phyloP scores from a whole-genome alignment of 306 rosid genomes.

The Arachis hypogaea region DNA sequence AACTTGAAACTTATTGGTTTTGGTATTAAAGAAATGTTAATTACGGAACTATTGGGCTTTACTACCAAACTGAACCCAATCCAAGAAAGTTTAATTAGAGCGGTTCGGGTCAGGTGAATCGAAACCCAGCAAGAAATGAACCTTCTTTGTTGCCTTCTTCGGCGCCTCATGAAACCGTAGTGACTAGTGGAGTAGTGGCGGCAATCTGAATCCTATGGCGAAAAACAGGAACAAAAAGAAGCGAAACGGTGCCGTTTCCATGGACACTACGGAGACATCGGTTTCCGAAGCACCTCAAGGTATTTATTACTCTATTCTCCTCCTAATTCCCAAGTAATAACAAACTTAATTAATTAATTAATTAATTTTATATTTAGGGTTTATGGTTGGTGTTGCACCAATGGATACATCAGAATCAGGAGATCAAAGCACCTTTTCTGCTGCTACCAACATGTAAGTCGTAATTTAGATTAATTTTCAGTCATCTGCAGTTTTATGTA shows the following conservation, averaged over 20 bases:
- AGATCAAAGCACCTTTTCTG: slow-evolving; percentile 46
- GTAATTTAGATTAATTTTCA: no score
- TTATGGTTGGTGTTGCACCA: slow-evolving; percentile 44
- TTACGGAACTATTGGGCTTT: neutral
- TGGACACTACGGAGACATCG: slow-evolving; percentile 48
- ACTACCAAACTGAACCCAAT: neutral
- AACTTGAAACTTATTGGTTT: no score
- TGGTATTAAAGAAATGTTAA: neutral
- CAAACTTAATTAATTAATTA: no score
- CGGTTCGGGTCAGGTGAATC: neutral
- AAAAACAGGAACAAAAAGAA: slow-evolving; percentile 76
- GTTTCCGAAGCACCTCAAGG: slow-evolving; percentile 60
- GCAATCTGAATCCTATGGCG: slow-evolving; percentile 47
- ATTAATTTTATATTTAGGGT: neutral
- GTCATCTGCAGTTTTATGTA: no score
- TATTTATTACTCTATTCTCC: slow-evolving; percentile 6
- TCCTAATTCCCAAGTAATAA: neutral
- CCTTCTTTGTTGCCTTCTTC: neutral
- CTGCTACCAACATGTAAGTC: slow-evolving; percentile 56
- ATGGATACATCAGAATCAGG: slow-evolving; percentile 76
- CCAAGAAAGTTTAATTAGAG: no score
- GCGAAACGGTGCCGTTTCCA: slow-evolving; percentile 48
- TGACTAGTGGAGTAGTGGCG: neutral
- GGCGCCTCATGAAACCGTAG: neutral
- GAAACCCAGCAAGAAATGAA: neutral